A percentile compares a stretch with the other conserved stretches of the same genome.
These are phyloP conservation scores for Geosmithia flava DNA, from an alignment of 2,329 filamentous ascomycete species.

Conservation along the genomic window DNA sequence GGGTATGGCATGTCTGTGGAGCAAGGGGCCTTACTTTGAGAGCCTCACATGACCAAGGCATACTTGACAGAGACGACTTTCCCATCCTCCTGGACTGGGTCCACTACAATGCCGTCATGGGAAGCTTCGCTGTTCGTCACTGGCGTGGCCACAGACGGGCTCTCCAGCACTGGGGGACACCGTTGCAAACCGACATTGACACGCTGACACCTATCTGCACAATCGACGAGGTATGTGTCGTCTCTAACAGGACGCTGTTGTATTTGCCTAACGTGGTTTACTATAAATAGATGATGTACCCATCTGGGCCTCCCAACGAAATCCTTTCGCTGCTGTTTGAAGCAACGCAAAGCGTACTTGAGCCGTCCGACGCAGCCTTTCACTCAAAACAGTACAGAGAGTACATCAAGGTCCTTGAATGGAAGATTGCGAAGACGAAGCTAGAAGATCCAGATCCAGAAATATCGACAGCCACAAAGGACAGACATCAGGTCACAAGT, in stretches of 20 bases:
- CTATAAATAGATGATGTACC: not conserved
- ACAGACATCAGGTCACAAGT: slow-evolving; percentile 4
- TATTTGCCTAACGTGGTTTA: not conserved
- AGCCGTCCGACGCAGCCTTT: not conserved
- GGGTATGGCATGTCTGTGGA: slow-evolving; percentile 13
- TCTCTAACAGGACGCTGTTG: too few species aligned
- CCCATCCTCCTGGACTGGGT: slow-evolving; percentile 12
- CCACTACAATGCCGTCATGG: slow-evolving; percentile 14
- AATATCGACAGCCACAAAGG: not conserved
- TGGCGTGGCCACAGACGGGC: slow-evolving; percentile 4
- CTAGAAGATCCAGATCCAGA: not conserved
- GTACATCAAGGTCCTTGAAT: not conserved
- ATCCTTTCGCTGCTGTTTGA: not conserved
- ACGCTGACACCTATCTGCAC: not conserved
- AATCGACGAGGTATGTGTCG: not conserved
- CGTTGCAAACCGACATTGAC: not conserved
- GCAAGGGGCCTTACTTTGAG: slow-evolving; percentile 7
- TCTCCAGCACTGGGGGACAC: not conserved
- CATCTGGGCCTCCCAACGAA: not conserved
- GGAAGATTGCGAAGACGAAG: not conserved
- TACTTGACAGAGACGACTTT: slow-evolving; percentile 1
- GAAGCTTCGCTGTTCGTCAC: slow-evolving; percentile 13
- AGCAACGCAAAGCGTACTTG: not conserved
- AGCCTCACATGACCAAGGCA: not conserved
- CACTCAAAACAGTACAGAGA: not conserved